These are phyloP conservation scores for Penicillium sp. DNA, from an alignment of 2,329 filamentous ascomycete species.

Conservation along the genomic window DNA sequence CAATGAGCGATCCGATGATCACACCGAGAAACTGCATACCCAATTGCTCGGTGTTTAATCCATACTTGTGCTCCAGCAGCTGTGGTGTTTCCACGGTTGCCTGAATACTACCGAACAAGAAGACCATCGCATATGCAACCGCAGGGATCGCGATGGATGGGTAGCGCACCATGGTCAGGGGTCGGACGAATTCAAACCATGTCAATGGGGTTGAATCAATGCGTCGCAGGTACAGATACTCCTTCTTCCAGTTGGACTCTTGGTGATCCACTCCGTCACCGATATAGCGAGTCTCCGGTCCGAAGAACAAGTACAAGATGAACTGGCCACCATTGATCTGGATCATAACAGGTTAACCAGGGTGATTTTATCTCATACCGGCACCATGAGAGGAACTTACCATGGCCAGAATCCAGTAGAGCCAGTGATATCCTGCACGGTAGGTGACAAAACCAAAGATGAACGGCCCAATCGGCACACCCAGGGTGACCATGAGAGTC, in stretches of 20 bases:
- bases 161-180: slow-evolving; percentile 44
- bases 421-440: slow-evolving; percentile 53
- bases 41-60: slow-evolving; percentile 53
- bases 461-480: slow-evolving; percentile 41
- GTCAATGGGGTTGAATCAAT: slow-evolving; percentile 50
- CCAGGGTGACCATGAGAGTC: slow-evolving; percentile 50
- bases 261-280: slow-evolving; percentile 24
- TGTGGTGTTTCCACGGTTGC: slow-evolving; percentile 56
- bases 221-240: slow-evolving; percentile 45
- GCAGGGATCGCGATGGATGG: slow-evolving; percentile 50
- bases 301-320: slow-evolving; percentile 51
- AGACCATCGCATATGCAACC: slow-evolving; percentile 53
- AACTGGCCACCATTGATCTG: slow-evolving; percentile 54
- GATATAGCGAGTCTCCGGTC: slow-evolving; percentile 52
- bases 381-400: slow-evolving; percentile 30
- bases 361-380: background rate
- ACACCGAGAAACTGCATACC: slow-evolving; percentile 56
- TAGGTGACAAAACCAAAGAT: slow-evolving; percentile 45
- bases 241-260: slow-evolving; percentile 38
- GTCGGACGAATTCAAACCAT: slow-evolving; percentile 48
- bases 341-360: background rate
- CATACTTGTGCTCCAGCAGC: slow-evolving; percentile 52
- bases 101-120: slow-evolving; percentile 51
- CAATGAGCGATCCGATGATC: slow-evolving; percentile 55
- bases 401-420: slow-evolving; percentile 55